A percentile compares a stretch with the other conserved stretches of the same genome.
These are phyloP conservation scores for Leucocoprinus birnbaumii DNA, from an alignment of 768 basidiomycete species.

Conservation along the genomic window DNA sequence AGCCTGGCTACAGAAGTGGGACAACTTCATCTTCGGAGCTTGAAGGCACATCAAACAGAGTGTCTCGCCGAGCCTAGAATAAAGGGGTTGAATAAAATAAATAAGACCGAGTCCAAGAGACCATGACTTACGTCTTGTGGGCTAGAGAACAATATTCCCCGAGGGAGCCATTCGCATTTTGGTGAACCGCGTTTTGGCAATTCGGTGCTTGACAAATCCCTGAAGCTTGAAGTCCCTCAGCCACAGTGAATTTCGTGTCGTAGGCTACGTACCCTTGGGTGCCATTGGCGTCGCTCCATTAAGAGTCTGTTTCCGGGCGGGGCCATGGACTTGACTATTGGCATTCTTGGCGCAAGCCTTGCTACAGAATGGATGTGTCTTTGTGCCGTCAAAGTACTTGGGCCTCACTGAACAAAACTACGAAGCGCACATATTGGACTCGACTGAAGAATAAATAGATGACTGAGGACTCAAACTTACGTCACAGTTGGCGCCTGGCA, in stretches of 20 bases:
- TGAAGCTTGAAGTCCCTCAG: slow-evolving; percentile 1
- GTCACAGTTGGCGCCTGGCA: slow-evolving; percentile 16
- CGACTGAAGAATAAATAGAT: not conserved
- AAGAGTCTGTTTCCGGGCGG: slow-evolving; percentile 23
- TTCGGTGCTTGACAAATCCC: slow-evolving; percentile 46
- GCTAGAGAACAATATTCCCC: slow-evolving; percentile 49
- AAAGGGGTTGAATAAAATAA: not conserved
- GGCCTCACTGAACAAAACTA: slow-evolving; percentile 61
- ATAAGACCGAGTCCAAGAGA: not conserved
- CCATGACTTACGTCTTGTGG: slow-evolving; percentile 44
- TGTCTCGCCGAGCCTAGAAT: slow-evolving; percentile 39
- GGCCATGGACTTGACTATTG: slow-evolving; percentile 15
- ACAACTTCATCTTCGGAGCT: slow-evolving; percentile 49
- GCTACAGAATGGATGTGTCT: slow-evolving; percentile 60
- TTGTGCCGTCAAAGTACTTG: slow-evolving; percentile 55
- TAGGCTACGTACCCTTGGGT: slow-evolving; percentile 15
- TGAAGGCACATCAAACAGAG: slow-evolving; percentile 61
- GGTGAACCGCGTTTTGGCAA: slow-evolving; percentile 42
- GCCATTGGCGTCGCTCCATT: slow-evolving; percentile 12
- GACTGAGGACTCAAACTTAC: slow-evolving; percentile 5
- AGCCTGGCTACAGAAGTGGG: slow-evolving; percentile 58
- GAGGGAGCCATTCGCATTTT: slow-evolving; percentile 33
- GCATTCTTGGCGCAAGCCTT: slow-evolving; percentile 59
- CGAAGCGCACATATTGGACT: not conserved
- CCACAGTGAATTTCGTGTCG: not conserved